A percentile compares a stretch with the other conserved stretches of the same genome.
Conservation (phyloP, 345 rosid genomes). For the Dipteronia sinensis region DNA sequence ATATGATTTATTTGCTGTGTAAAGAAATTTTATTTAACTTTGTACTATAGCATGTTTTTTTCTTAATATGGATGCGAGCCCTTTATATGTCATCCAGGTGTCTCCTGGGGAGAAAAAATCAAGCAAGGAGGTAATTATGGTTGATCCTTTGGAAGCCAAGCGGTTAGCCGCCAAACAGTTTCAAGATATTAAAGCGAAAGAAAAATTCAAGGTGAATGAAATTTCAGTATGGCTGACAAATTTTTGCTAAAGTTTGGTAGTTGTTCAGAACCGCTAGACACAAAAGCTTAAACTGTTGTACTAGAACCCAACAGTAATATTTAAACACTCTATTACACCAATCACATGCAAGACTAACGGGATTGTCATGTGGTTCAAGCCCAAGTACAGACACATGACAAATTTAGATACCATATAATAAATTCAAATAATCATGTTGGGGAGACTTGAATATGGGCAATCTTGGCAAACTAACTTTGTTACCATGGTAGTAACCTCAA, state of each 20-base stretch:
- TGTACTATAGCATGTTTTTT: not conserved
- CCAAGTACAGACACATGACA: too few relatives aligned
- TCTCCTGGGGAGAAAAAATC: conserved; percentile 40
- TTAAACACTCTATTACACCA: not conserved
- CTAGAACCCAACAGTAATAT: not conserved
- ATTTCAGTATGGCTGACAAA: not conserved
- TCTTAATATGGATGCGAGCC: not conserved
- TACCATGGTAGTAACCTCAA: too few relatives aligned
- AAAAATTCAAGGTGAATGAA: conserved; percentile 56
- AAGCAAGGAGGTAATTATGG: conserved; percentile 63
- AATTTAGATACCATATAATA: too few relatives aligned
- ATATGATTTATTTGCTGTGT: not conserved
- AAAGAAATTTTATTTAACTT: not conserved
- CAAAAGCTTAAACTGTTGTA: too few relatives aligned
- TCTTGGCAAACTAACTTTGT: too few relatives aligned
- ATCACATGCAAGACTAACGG: too few relatives aligned
- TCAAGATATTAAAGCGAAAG: conserved; percentile 63
- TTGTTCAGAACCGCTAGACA: not conserved
- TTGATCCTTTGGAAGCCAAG: conserved; percentile 91
- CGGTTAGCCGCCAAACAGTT: conserved; percentile 76
- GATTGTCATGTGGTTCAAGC: too few relatives aligned
- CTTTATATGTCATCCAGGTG: conserved; percentile 33
- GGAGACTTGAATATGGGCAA: too few relatives aligned
- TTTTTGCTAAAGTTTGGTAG: not conserved
- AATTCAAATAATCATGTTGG: too few relatives aligned